Evolutionary conservation across 495 filamentous ascomycete species (phyloP).

Genomic region (Acidomyces sp.): DNA sequence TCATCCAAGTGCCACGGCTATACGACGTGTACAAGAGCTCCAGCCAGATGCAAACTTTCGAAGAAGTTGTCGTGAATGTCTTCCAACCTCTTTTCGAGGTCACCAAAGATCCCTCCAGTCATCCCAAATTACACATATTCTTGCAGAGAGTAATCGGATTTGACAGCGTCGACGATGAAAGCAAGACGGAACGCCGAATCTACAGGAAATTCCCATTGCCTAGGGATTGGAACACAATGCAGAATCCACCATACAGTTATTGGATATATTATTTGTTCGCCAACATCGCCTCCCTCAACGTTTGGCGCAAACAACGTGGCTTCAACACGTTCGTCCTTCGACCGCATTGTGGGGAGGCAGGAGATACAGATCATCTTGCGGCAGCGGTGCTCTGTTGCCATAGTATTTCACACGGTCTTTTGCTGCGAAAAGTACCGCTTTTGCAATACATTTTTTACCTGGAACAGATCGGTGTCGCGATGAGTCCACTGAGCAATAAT

Average conservation of each 20-base stretch:
- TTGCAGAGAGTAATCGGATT: constrained; percentile 90
- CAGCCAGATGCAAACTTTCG: constrained; percentile 72
- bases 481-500: constrained; percentile 98
- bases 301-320: constrained; percentile 75
- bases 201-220: constrained; percentile 90
- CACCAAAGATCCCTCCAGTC: constrained; percentile 69
- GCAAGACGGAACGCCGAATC: constrained; percentile 81
- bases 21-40: constrained; percentile 92
- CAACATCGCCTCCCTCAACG: constrained; percentile 85
- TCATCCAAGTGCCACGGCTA: constrained; percentile 86
- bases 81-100: constrained; percentile 94
- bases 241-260: constrained; percentile 97
- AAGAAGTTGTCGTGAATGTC: constrained; percentile 80
- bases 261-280: constrained; percentile 97
- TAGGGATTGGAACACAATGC: constrained; percentile 71
- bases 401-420: constrained; percentile 90
- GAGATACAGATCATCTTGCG: constrained; percentile 89
- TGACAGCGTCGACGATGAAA: constrained; percentile 96
- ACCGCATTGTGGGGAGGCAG: constrained; percentile 93
- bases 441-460: constrained; percentile 97
- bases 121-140: constrained; percentile 90
- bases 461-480: constrained; percentile 94
- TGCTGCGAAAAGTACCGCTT: constrained; percentile 85
- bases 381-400: constrained; percentile 88
- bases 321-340: constrained; percentile 93